Evolutionary conservation across 2,329 filamentous ascomycete species (phyloP).

Genomic region (Aspergillus caelatus): DNA sequence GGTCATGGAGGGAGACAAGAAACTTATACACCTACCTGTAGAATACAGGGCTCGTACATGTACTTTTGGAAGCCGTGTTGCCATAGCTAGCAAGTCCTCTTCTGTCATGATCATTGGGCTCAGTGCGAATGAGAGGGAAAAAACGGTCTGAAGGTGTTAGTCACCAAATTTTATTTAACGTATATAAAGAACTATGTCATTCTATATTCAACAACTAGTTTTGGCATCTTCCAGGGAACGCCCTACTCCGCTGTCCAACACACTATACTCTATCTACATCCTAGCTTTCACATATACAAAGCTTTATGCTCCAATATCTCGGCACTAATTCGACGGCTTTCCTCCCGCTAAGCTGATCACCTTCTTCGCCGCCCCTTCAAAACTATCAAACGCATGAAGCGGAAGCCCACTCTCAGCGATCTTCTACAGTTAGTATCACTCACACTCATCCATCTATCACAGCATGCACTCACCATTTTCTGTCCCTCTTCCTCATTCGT

Average conservation of each 20-base stretch:
- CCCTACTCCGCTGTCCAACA: background rate
- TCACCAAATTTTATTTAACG: background rate
- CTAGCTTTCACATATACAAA: background rate
- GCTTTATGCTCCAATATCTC: background rate
- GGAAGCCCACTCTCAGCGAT: slow-evolving; percentile 69
- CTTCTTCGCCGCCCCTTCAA: slow-evolving; percentile 71
- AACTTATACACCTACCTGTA: background rate
- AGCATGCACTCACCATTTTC: slow-evolving; percentile 54
- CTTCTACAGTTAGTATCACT: slow-evolving; percentile 31
- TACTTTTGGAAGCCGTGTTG: background rate
- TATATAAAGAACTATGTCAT: background rate
- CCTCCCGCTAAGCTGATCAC: slow-evolving; percentile 60
- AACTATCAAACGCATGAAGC: slow-evolving; percentile 72
- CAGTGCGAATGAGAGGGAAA: background rate
- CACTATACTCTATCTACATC: background rate
- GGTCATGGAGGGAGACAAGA: background rate
- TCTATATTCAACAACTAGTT: too few species aligned
- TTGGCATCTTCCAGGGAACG: too few species aligned
- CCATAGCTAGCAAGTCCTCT: background rate
- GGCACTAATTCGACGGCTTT: background rate
- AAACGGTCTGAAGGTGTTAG: background rate
- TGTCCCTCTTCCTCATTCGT: slow-evolving; percentile 74
- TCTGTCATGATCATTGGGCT: background rate
- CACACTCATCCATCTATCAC: background rate
- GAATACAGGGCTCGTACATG: background rate